A percentile compares a stretch with the other conserved stretches of the same genome.
phyloP scores from a whole-genome alignment of 768 basidiomycete genomes.

The Austroboletus eburneus region DNA sequence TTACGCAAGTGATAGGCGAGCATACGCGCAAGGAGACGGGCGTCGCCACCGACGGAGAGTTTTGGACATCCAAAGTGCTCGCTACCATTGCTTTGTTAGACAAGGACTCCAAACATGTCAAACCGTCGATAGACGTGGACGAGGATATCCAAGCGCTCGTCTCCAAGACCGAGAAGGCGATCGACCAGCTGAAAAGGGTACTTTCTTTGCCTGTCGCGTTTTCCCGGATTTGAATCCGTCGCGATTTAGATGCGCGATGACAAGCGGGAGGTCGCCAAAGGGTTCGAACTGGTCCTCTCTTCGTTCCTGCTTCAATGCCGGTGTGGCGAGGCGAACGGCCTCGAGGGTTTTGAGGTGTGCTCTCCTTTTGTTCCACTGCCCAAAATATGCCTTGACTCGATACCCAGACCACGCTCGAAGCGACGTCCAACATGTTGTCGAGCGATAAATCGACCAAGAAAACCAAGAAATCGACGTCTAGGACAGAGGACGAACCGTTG shows the following conservation, averaged over 20 bases:
- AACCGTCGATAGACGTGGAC: conserved; percentile 46
- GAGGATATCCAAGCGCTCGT: conserved; percentile 50
- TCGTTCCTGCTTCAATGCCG: conserved; percentile 71
- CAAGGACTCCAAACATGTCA: conserved; percentile 65
- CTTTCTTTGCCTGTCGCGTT: background rate
- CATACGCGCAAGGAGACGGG: conserved; percentile 53
- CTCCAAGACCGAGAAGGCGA: conserved; percentile 40
- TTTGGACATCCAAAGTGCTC: conserved; percentile 74
- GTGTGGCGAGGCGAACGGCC: conserved; percentile 57
- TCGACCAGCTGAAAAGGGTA: conserved; percentile 46
- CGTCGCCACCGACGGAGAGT: conserved; percentile 65
- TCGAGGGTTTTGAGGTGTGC: conserved; percentile 60
- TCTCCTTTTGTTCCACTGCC: background rate
- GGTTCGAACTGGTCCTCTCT: conserved; percentile 65
- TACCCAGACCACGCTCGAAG: conserved; percentile 55
- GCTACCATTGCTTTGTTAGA: conserved; percentile 53
- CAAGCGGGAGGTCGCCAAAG: conserved; percentile 41
- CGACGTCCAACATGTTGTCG: conserved; percentile 52
- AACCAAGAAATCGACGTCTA: conserved; percentile 32
- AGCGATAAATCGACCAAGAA: conserved; percentile 38
- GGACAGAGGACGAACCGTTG: conserved; percentile 36
- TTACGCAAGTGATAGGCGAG: conserved; percentile 30
- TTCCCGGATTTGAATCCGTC: background rate
- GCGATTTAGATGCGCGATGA: conserved; percentile 10
- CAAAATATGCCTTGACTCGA: background rate